Base-by-base conservation (phyloP, 1,284 basidiomycete species). In the Apiotrichum brassicae region DNA sequence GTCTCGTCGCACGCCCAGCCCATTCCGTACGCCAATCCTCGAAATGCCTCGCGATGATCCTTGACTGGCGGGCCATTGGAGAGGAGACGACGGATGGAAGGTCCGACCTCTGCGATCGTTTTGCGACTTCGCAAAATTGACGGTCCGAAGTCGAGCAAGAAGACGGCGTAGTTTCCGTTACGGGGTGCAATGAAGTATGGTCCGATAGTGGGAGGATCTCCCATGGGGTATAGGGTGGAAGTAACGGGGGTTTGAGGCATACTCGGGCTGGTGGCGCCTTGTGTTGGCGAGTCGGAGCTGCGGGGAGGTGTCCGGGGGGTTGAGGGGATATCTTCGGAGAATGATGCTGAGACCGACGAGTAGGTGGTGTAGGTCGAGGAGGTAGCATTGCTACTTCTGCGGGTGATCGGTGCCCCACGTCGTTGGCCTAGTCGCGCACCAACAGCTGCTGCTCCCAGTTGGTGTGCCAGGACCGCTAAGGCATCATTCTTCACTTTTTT, bases 121-220 rank as follows among this genome's bases (percentile, higher is more conserved):
- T 40, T 40, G 24, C 38, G 38, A 3, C 23, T 40, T 6, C 38
- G 38, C 24, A 40, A n/a, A 9, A 40, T 25, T n/a, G 24, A 26
- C 12, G 38, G 38, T 7, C 38, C 38, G 12, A 40, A 40, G 24
- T 40, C 38, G 38, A 40, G 38, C 38, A 40, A 25, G 16, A 40
- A 40, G 2, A 40, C 38, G 24, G 38, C 38, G 9, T 40, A 40
- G 38, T 40, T 40, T 2, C 11, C 24, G 3, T 12, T 6, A 4
- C 38, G 38, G n/a, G 38, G 38, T 1, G 38, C 38, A 25, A 40
- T 20, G 26, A 40, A 40, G 38, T 40, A 40, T 24, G 38, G 38
- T 3, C 23, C 9, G 24, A 40, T 12, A 23, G 6, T 5, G 12
- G 20, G 8, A 4, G 38, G 38, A 8, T 40, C 24, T 2, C 4